These are phyloP conservation scores for Dactylellina haptotyla DNA, from an alignment of 2,329 filamentous ascomycete genomes.

Conservation along the genomic window DNA sequence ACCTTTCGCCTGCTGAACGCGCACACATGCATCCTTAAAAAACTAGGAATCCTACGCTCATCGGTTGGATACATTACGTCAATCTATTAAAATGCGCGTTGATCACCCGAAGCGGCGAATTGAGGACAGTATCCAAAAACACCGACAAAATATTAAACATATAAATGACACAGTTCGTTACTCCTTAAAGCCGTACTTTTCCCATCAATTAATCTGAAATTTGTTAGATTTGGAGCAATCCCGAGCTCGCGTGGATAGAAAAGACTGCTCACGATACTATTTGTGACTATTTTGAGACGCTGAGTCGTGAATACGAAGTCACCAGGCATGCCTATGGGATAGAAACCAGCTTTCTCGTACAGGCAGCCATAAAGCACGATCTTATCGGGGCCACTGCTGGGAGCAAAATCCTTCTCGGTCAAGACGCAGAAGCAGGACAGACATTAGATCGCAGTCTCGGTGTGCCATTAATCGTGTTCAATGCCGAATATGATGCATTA, in stretches of 20 bases:
- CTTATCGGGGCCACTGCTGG: not conserved
- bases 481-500: constrained; percentile 60
- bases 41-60: too few species aligned
- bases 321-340: constrained; percentile 67
- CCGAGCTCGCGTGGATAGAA: constrained; percentile 66
- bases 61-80: not conserved
- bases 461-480: constrained; percentile 63
- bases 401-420: not conserved
- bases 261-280: constrained; percentile 66
- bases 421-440: too few species aligned
- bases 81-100: constrained; percentile 9
- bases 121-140: not conserved
- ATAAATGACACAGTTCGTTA: constrained; percentile 19
- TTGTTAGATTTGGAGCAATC: constrained; percentile 65
- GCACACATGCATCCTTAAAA: too few species aligned
- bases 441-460: too few species aligned
- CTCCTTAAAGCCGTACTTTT: not conserved
- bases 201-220: not conserved
- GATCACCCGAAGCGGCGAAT: constrained; percentile 12
- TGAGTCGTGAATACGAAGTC: constrained; percentile 65
- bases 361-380: not conserved
- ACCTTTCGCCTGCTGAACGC: too few species aligned
- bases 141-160: constrained; percentile 15
- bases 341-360: constrained; percentile 61
- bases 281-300: constrained; percentile 63